Evolutionary conservation across 2,329 filamentous ascomycete species (phyloP), one percentile per base, ranked within the genome.

Genomic region (Exophiala alcalophila): DNA sequence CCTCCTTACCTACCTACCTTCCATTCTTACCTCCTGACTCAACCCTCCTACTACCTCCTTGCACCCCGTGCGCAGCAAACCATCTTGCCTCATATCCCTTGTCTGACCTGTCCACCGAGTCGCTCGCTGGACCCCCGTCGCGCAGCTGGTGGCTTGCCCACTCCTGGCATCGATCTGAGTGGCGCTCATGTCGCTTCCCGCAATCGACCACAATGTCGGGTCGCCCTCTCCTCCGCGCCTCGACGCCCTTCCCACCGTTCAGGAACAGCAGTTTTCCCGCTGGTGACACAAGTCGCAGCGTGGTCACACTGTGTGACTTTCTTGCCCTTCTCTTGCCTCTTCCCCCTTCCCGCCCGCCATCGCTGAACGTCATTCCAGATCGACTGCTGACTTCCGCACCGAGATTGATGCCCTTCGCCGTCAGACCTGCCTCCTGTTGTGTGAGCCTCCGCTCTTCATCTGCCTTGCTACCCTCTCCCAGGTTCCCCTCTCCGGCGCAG

Each of bases 401-500:
- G 44, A 51, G 49, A 51, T 51, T 48, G 40, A 31, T 23, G 32
- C 21, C 44, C 7, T 38, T 25, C 25, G 25, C 28, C 20, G 44
- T 48, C 18, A 25, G 24, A 51, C 49, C 11, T 24, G 31, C 18
- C 36, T 30, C 14, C 10, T 19, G 23, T 19, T 12, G 47, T 50
- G 32, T 20, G 3, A 45, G 38, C 21, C 15, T 32, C 8, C 25
- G 4, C 30, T 16, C 23, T 38, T 38, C 26, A 44, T 31, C 26
- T 38, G 18, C 14, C 11, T 21, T 20, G 32, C 20, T 18, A 20
- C 30, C 16, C 24, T 16, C 19, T 16, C 6, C 24, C 27, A 27
- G 14, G 23, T 26, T 21, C 18, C 14, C 3, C 16, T 26, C 21
- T 19, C 18, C 36, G 19, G 35, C 25, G 26, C 15, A 16, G 36